Evolutionary conservation across 225 moss, liverwort and hornwort species (phyloP).

Genomic region (Neckera pumila): DNA sequence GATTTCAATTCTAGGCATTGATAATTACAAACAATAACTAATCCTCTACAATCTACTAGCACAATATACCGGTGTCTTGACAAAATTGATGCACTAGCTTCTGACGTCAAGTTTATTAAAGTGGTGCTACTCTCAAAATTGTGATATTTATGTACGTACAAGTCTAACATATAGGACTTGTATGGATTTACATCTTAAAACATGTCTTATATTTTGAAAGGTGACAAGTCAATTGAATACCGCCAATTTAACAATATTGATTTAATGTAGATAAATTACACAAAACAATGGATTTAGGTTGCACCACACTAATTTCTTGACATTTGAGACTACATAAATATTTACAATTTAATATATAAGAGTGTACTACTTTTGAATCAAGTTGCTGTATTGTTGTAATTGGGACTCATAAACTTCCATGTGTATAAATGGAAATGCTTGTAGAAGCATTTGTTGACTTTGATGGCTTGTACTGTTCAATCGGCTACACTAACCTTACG

Average conservation of each 20-base stretch:
- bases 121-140: fast-evolving
- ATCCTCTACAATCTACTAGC: no score
- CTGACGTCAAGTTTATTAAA: not conserved
- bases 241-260: not conserved
- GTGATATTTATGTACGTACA: no score
- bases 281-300: not conserved
- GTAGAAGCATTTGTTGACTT: not conserved
- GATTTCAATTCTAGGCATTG: not conserved
- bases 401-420: not conserved
- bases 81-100: not conserved
- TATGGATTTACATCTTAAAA: not conserved
- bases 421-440: not conserved
- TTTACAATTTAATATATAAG: not conserved
- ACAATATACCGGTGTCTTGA: not conserved
- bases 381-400: not conserved
- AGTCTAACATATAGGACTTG: not conserved
- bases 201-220: fast-evolving
- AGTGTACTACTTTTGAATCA: not conserved
- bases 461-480: no score
- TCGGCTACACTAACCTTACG: no score
- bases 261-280: no score
- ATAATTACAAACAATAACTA: not conserved
- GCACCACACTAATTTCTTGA: not conserved
- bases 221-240: not conserved
- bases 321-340: not conserved